Evolutionary conservation across 2,329 filamentous ascomycete genomes (phyloP), one percentile per base, ranked within the genome.

Genomic region (Grosmannia huntii): DNA sequence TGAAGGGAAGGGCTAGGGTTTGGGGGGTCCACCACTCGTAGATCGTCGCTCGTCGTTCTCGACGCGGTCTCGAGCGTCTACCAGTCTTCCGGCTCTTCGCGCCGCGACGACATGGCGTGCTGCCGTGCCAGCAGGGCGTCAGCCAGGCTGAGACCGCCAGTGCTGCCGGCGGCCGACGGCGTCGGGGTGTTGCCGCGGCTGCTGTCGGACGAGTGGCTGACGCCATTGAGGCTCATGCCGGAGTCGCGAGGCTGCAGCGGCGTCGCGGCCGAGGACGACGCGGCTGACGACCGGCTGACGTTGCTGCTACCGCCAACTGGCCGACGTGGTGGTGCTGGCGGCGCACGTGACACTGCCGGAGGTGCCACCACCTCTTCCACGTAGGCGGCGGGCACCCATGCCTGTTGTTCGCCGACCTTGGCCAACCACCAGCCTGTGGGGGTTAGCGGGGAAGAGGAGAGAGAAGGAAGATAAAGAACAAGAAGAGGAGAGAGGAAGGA

Each of bases 361-460:
- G 79, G 77, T 21, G 83, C 77, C 10, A 78, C 75, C 68, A 87
- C 81, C 72, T 96, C 91, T 72, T 97, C 87, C 10, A 99, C 86
- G 67, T 99, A 99, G 23, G 92, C 90, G 23, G 91, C 88, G 0
- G 94, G 94, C 3, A 94, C 84, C 94, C 94, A 99, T 56, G 90
- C 94, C 71, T 94, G 89, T n/a, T 82, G 82, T 5, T 65, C 65
- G 6, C 64, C 73, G 62, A 86, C 88, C 75, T 90, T 92, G 62
- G 86, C 94, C 53, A 97, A 78, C 92, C 92, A 97, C 94, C 94
- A 99, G 57, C 94, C 92, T 96, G 64, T n/a, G 23, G 23, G 16
- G 21, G 46, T 23, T 25, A 49, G 46, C 46, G 16, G 25, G 36
- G 48, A 2, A 53, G 27, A 14, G 21, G 23, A 9, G 14, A 14